Evolutionary conservation across 768 basidiomycete genomes (phyloP), one percentile per base, ranked within the genome.

Genomic region (Strobilomyces confusus): DNA sequence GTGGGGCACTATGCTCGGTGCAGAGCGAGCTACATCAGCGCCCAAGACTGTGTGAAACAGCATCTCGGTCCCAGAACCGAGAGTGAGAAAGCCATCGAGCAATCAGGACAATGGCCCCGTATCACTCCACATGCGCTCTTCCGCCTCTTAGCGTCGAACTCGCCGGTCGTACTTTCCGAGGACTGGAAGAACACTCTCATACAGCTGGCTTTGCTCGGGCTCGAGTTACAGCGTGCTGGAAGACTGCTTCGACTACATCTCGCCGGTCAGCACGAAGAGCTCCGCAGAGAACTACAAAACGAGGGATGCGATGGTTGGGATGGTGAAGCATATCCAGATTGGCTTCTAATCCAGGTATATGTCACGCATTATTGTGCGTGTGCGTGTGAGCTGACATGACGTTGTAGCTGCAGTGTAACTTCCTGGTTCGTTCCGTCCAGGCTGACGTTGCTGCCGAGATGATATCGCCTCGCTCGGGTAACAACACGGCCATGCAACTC

Each of bases 371-470:
- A n/a, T 13, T 0, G 14, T 25, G 2, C 11, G 5, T 7, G 22
- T 8, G 3, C 5, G 14, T 26, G 26, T 26, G 5, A 23, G n/a
- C 33, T 49, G 29, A 46, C 5, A 3, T n/a, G 13, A 3, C 0
- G 14, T 12, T 3, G 46, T 46, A 80, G 80, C 69, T 81, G 1
- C 76, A 81, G 51, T 62, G 70, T 7, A 67, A 80, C 46, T 69
- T 82, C 34, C 51, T 73, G 7, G 62, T 72, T 25, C 77, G 82
- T 5, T 66, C 69, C 0, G 58, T 80, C 14, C 81, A 82, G 52
- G 62, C 63, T 0, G 46, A 62, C 81, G 63, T 81, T 9, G 76
- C 79, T 1, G 48, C 58, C 4, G 72, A 79, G 44, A 81, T 82
- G 81, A 76, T 78, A 23, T 48, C 60, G 0, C 80, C 81, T 0